These are phyloP conservation scores for Penicillium taxi DNA, from an alignment of 495 filamentous ascomycete genomes.

Conservation along the genomic window DNA sequence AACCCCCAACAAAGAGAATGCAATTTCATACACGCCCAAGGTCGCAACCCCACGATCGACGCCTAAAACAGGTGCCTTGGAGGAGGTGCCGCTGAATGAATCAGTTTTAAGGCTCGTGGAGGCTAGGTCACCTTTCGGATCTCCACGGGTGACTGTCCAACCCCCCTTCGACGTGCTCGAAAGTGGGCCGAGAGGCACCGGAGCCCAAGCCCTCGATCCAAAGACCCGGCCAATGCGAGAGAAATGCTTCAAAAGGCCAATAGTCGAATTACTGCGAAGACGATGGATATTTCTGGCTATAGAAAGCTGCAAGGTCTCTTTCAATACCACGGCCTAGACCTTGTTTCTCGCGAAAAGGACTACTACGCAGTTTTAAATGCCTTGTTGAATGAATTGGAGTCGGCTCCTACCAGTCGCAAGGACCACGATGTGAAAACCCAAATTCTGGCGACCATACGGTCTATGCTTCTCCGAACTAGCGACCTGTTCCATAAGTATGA, in stretches of 20 bases:
- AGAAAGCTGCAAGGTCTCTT: constrained; percentile 78
- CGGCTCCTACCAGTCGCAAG: constrained; percentile 28
- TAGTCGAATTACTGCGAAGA: constrained; percentile 57
- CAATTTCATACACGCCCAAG: constrained; percentile 8
- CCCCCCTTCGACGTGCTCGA: constrained; percentile 16
- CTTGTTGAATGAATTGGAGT: constrained; percentile 69
- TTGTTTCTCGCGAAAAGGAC: constrained; percentile 46
- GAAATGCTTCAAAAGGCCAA: constrained; percentile 71
- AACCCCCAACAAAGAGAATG: constrained; percentile 24
- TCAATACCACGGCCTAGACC: constrained; percentile 50
- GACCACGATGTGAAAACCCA: constrained; percentile 70
- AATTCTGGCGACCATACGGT: constrained; percentile 69
- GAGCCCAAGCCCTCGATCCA: constrained; percentile 32
- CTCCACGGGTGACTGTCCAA: constrained; percentile 13
- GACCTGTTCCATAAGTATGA: constrained; percentile 58
- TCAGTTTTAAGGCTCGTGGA: constrained; percentile 7
- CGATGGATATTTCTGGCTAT: constrained; percentile 80
- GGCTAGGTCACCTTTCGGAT: constrained; percentile 5
- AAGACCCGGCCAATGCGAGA: constrained; percentile 41
- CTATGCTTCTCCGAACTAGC: constrained; percentile 61
- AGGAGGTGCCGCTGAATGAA: constrained; percentile 21
- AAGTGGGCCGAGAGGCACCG: constrained; percentile 24
- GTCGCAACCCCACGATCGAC: constrained; percentile 12
- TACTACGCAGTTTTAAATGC: constrained; percentile 69
- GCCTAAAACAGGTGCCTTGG: constrained; percentile 21